These are phyloP conservation scores for Trematosphaeria pertusa DNA, from an alignment of 2,329 filamentous ascomycete species.

Conservation along the genomic window DNA sequence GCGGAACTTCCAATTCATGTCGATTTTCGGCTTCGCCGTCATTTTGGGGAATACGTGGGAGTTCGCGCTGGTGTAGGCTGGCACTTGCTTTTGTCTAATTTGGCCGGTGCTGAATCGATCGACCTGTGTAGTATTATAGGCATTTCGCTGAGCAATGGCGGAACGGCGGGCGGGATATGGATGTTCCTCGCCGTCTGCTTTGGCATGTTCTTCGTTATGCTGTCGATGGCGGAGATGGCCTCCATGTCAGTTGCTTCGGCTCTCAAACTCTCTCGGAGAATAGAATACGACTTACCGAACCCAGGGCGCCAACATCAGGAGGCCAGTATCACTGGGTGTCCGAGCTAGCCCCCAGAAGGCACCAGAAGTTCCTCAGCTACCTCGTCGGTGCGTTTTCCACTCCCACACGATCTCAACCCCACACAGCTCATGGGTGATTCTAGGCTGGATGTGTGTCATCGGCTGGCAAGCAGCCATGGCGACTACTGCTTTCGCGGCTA, in stretches of 20 bases:
- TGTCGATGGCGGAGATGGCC: constrained; percentile 39
- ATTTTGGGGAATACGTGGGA: constrained; percentile 30
- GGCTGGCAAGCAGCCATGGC: constrained; percentile 47
- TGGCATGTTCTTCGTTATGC: constrained; percentile 26
- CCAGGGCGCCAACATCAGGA: constrained; percentile 29
- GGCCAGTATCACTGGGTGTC: constrained; percentile 38
- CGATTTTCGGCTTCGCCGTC: constrained; percentile 26
- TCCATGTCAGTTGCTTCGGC: constrained; percentile 40
- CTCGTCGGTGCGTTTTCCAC: constrained; percentile 14
- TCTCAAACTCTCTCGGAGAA: too few relatives aligned
- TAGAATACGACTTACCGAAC: constrained; percentile 28
- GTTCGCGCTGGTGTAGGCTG: constrained; percentile 19
- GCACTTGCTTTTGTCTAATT: not conserved
- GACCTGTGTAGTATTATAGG: constrained; percentile 7
- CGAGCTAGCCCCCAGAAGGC: constrained; percentile 45
- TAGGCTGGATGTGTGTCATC: constrained; percentile 50
- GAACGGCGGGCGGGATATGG: constrained; percentile 36
- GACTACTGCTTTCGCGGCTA: constrained; percentile 24
- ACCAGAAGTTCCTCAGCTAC: constrained; percentile 50
- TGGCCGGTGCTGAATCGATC: not conserved
- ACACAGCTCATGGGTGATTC: not conserved
- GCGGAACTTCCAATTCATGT: constrained; percentile 25
- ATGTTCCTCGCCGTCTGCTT: constrained; percentile 31
- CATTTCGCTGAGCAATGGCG: constrained; percentile 28
- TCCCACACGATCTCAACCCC: not conserved